These are phyloP conservation scores for Fusarium sarcochroum DNA, from an alignment of 2,329 filamentous ascomycete genomes.

Conservation along the genomic window DNA sequence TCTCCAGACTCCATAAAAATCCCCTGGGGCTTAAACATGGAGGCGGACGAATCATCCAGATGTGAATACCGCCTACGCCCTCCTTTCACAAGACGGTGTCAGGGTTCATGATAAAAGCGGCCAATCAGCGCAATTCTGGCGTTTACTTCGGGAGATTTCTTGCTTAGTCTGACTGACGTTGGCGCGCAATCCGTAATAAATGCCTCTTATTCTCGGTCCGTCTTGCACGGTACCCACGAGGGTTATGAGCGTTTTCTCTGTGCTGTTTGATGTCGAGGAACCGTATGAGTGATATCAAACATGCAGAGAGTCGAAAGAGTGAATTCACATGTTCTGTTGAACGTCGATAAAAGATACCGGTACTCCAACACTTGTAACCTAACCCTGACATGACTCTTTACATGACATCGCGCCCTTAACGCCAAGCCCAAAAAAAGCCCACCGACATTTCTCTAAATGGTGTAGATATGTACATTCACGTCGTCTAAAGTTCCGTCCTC, in stretches of 20 bases:
- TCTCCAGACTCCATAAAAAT: constrained; percentile 37
- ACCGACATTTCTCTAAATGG: constrained; percentile 34
- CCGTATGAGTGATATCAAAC: not conserved
- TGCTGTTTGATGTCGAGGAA: not conserved
- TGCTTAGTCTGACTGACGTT: constrained; percentile 33
- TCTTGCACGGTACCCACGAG: constrained; percentile 31
- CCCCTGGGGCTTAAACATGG: constrained; percentile 25
- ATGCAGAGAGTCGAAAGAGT: not conserved
- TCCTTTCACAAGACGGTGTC: constrained; percentile 29
- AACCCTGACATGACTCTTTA: constrained; percentile 32
- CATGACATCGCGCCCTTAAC: constrained; percentile 37
- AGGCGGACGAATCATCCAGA: constrained; percentile 25
- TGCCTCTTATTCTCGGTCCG: constrained; percentile 39
- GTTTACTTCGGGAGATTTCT: constrained; percentile 45
- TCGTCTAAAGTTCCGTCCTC: constrained; percentile 53
- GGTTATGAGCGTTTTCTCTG: constrained; percentile 15
- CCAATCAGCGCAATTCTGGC: constrained; percentile 48
- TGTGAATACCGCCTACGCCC: constrained; percentile 8
- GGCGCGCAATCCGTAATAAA: constrained; percentile 37
- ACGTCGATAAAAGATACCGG: constrained; percentile 2
- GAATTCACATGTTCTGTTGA: constrained; percentile 1
- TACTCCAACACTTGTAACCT: constrained; percentile 22
- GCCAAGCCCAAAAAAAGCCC: constrained; percentile 41
- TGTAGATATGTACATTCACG: constrained; percentile 19
- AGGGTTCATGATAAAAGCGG: constrained; percentile 10